Percentiles rank a stretch among this genome's conserved stretches.
Evolutionary conservation across 768 basidiomycete species (phyloP).

Genomic region (Lentinula boryana): DNA sequence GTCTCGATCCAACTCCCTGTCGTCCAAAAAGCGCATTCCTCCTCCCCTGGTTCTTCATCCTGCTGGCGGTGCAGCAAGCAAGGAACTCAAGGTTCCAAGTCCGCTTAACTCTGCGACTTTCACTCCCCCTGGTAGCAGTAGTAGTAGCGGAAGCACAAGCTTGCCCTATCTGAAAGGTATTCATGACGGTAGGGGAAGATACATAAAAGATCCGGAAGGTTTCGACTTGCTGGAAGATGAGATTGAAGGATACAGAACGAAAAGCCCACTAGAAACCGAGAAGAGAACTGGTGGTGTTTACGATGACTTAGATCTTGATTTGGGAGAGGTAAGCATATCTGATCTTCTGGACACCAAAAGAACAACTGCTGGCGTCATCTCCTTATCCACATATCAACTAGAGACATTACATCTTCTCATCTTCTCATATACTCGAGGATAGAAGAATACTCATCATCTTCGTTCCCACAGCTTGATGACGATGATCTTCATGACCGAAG

Average conservation of each 20-base stretch:
- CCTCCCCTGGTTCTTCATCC: constrained; percentile 52
- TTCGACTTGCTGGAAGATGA: constrained; percentile 35
- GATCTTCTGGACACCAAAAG: not conserved
- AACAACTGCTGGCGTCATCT: not conserved
- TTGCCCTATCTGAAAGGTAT: constrained; percentile 43
- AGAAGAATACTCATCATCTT: not conserved
- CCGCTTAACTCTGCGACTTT: constrained; percentile 17
- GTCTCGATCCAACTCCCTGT: not conserved
- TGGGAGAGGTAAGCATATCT: constrained; percentile 36
- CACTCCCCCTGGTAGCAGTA: constrained; percentile 7
- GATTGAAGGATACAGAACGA: constrained; percentile 27
- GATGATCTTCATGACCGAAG: constrained; percentile 70
- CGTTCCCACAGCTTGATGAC: constrained; percentile 48
- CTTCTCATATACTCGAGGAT: no score
- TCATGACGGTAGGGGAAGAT: constrained; percentile 10
- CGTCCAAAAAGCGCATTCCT: constrained; percentile 30
- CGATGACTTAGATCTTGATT: constrained; percentile 46
- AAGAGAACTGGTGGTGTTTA: constrained; percentile 46
- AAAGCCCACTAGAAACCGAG: constrained; percentile 32
- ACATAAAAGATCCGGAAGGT: constrained; percentile 14
- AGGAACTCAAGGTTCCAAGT: constrained; percentile 30
- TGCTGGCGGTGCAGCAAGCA: constrained; percentile 18
- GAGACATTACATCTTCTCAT: no score
- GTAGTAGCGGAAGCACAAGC: constrained; percentile 27
- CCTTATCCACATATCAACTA: not conserved